phyloP scores from a whole-genome alignment of 2,329 filamentous ascomycete species.

The Neopestalotiopsis sp. region DNA sequence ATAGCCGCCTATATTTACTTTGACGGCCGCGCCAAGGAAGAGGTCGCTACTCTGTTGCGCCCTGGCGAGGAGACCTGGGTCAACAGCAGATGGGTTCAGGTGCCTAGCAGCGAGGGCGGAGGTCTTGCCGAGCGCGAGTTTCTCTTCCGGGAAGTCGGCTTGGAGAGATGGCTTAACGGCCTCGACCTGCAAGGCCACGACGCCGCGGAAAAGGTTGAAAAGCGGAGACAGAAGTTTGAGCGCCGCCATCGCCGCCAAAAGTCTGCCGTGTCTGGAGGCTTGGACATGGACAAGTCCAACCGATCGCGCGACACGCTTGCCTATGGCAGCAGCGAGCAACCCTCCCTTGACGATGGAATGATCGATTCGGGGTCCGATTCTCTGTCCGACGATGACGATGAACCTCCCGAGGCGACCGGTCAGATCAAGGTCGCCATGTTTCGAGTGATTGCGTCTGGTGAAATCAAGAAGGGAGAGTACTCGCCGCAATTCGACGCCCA shows the following conservation, averaged over 20 bases:
- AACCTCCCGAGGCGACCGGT: slow-evolving; percentile 89
- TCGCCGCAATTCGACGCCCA: slow-evolving; percentile 97
- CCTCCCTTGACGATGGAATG: slow-evolving; percentile 71
- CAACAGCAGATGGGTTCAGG: slow-evolving; percentile 96
- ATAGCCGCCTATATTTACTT: slow-evolving; percentile 99
- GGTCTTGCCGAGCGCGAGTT: slow-evolving; percentile 96
- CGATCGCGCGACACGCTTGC: slow-evolving; percentile 66
- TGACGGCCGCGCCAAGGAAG: slow-evolving; percentile 91
- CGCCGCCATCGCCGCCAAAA: slow-evolving; percentile 70
- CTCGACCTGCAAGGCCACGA: slow-evolving; percentile 94
- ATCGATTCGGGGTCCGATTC: slow-evolving; percentile 79
- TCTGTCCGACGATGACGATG: slow-evolving; percentile 74
- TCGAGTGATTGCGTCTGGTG: slow-evolving; percentile 90
- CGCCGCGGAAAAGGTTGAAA: slow-evolving; percentile 87
- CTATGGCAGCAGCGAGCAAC: slow-evolving; percentile 78
- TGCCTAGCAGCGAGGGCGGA: slow-evolving; percentile 88
- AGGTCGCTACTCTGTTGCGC: slow-evolving; percentile 90
- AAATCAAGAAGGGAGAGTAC: slow-evolving; percentile 98
- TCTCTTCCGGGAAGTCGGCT: slow-evolving; percentile 92
- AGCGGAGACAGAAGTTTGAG: slow-evolving; percentile 80
- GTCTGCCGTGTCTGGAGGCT: slow-evolving; percentile 41
- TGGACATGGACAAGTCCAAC: slow-evolving; percentile 41
- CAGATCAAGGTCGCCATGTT: slow-evolving; percentile 99
- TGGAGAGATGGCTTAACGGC: slow-evolving; percentile 96
- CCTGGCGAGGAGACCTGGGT: slow-evolving; percentile 99